These are phyloP conservation scores for Phytopythium sindhum DNA, from an alignment of 352 stramenopile species.

Conservation along the genomic window DNA sequence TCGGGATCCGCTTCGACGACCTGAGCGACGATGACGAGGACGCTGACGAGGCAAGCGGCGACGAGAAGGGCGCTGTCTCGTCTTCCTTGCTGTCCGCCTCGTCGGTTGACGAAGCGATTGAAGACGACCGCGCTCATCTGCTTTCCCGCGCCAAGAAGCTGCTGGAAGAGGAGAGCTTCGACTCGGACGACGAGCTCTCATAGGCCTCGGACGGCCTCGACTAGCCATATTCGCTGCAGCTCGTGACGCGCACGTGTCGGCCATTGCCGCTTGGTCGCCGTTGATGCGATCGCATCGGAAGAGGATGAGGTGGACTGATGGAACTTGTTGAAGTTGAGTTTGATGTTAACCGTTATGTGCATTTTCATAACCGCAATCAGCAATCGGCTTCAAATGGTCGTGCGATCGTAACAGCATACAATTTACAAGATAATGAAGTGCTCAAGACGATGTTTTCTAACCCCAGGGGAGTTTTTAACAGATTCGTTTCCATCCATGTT, in stretches of 20 bases:
- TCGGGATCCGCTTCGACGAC: conserved; percentile 64
- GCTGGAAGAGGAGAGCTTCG: conserved; percentile 44
- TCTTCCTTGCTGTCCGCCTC: conserved; percentile 3
- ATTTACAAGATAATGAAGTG: background rate
- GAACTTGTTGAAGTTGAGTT: conserved; percentile 1
- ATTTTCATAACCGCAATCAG: background rate
- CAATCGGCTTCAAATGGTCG: background rate
- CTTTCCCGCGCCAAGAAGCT: conserved; percentile 48
- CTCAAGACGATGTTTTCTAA: background rate
- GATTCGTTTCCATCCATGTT: background rate
- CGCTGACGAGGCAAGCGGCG: conserved; percentile 20
- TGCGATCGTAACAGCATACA: background rate
- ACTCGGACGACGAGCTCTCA: conserved; percentile 24
- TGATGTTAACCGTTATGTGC: background rate
- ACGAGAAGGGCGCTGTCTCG: conserved; percentile 17
- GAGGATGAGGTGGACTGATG: background rate
- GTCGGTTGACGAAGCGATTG: conserved; percentile 31
- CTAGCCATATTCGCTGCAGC: conserved; percentile 4
- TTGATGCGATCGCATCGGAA: background rate
- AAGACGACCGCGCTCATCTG: conserved; percentile 43
- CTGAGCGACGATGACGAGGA: conserved; percentile 45
- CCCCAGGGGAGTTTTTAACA: background rate
- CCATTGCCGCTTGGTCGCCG: background rate
- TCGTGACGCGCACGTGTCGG: conserved; percentile 6
- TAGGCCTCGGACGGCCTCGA: conserved; percentile 19